Evolutionary conservation across 306 rosid species (phyloP).

Genomic region (Cyclanthera cordifolia): DNA sequence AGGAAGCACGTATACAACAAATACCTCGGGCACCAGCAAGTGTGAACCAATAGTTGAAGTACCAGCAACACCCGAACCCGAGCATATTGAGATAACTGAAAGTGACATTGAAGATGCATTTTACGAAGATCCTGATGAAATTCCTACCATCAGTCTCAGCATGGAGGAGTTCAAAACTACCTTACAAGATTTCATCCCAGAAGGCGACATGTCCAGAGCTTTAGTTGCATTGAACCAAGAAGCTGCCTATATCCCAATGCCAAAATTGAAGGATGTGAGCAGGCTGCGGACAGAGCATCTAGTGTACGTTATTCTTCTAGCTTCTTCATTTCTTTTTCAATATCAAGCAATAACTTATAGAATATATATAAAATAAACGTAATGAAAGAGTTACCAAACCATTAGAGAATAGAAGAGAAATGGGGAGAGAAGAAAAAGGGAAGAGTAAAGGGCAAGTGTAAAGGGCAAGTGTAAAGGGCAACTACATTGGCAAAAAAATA

Average conservation of each 20-base stretch:
- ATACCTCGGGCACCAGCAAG: slow-evolving; percentile 16
- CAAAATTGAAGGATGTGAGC: slow-evolving; percentile 68
- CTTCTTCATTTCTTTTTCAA: neutral
- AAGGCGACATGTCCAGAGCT: slow-evolving; percentile 68
- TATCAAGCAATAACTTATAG: too few species aligned
- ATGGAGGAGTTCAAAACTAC: slow-evolving; percentile 28
- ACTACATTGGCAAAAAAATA: too few species aligned
- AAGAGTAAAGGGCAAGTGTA: too few species aligned
- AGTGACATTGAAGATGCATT: slow-evolving; percentile 68
- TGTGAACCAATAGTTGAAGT: slow-evolving; percentile 88
- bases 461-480: too few species aligned
- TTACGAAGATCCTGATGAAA: slow-evolving; percentile 58
- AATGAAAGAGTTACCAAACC: too few species aligned
- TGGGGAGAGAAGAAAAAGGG: too few species aligned
- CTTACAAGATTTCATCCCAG: slow-evolving; percentile 30
- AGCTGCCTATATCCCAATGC: slow-evolving; percentile 53
- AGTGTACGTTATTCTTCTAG: slow-evolving; percentile 43
- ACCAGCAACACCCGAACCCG: slow-evolving; percentile 74
- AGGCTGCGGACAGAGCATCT: slow-evolving; percentile 90
- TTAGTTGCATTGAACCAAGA: slow-evolving; percentile 55
- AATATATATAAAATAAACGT: too few species aligned
- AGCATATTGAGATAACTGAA: slow-evolving; percentile 29
- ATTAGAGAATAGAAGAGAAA: too few species aligned
- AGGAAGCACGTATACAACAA: slow-evolving; percentile 24
- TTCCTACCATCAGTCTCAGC: slow-evolving; percentile 40